phyloP scores from a whole-genome alignment of 805 yeast species.

The Kluyveromyces siamensis region DNA sequence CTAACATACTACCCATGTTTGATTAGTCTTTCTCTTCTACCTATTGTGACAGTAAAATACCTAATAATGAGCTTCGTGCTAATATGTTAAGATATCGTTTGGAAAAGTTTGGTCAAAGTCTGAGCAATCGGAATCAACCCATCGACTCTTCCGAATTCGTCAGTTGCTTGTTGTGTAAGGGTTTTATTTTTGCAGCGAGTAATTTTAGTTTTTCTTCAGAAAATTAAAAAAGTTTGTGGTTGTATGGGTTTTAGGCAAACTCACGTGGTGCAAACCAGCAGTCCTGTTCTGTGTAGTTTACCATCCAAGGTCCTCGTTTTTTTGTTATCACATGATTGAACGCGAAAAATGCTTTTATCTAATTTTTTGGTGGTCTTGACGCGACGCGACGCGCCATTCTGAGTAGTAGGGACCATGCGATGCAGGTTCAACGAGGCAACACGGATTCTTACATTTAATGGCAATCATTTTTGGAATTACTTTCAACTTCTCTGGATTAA shows the following conservation, averaged over 20 bases:
- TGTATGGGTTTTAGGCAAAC: not conserved
- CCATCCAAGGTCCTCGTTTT: too few species aligned
- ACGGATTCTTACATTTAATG: too few species aligned
- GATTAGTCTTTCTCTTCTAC: slow-evolving; percentile 24
- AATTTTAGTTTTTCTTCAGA: not conserved
- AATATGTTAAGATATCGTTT: not conserved
- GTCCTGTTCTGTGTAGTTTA: not conserved
- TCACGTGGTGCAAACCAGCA: not conserved
- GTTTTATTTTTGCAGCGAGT: not conserved
- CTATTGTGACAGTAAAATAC: not conserved
- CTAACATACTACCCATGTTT: slow-evolving; percentile 67
- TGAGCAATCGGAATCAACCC: not conserved
- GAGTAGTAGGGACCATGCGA: too few species aligned
- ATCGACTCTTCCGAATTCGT: not conserved
- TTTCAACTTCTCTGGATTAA: too few species aligned
- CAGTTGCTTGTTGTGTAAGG: not conserved
- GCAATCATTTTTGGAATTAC: too few species aligned
- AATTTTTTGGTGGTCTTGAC: not conserved
- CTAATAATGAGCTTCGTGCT: not conserved
- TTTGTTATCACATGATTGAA: not conserved
- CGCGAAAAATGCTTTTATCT: not conserved
- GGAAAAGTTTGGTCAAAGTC: not conserved
- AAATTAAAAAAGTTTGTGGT: not conserved
- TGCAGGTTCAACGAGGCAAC: too few species aligned
- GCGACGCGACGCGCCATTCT: not conserved